phyloP scores from a whole-genome alignment of 2,329 filamentous ascomycete genomes.

The Fusarium nygamai region DNA sequence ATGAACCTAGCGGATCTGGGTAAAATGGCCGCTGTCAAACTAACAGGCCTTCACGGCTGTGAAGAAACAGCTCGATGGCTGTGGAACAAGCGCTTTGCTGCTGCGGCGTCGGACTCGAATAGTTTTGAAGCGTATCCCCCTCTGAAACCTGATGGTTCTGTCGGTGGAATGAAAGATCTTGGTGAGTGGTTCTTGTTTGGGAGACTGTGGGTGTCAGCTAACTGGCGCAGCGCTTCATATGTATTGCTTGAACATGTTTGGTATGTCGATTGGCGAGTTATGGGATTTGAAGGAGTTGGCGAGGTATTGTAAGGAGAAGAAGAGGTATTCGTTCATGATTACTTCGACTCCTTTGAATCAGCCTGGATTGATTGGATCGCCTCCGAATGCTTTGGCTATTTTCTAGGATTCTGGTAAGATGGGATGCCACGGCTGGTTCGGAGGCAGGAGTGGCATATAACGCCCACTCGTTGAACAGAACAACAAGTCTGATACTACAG shows the following conservation, averaged over 20 bases:
- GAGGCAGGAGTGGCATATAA: neutral
- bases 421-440: accelerated
- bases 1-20: constrained; percentile 50
- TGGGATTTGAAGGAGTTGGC: constrained; percentile 65
- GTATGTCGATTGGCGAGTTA: constrained; percentile 65
- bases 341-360: constrained; percentile 64
- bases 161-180: constrained; percentile 47
- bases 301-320: constrained; percentile 60
- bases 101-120: constrained; percentile 70
- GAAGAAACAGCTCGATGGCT: constrained; percentile 70
- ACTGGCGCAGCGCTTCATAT: constrained; percentile 55
- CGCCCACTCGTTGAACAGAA: neutral
- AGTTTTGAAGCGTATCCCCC: constrained; percentile 73
- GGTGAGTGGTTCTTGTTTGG: constrained; percentile 40
- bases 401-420: constrained; percentile 1
- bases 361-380: constrained; percentile 27
- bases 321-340: constrained; percentile 69
- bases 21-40: constrained; percentile 44
- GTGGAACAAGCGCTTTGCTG: constrained; percentile 75
- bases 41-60: constrained; percentile 56
- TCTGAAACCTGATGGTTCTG: constrained; percentile 53
- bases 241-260: constrained; percentile 61
- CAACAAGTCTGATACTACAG: neutral
- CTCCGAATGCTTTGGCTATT: constrained; percentile 39
- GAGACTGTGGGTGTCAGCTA: neutral